Evolutionary conservation across 371 early-diverging fungal genomes (phyloP), one percentile per base, ranked within the genome.

Genomic region (Mycotypha africana): DNA sequence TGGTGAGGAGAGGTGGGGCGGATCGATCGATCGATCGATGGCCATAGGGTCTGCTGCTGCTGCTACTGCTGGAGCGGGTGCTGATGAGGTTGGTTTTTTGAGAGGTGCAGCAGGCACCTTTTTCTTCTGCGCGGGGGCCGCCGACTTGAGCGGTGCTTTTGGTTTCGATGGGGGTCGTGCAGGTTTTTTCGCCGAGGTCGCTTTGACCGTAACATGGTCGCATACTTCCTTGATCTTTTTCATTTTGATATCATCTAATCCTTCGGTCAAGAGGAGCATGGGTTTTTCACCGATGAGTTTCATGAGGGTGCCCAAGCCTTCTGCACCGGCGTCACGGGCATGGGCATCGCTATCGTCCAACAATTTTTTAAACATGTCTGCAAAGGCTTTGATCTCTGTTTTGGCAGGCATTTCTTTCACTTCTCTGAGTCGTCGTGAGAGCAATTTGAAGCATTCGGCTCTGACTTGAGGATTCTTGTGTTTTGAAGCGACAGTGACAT

Each of bases 381-480:
- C 71, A 8, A 86, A 70, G 16, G 74, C 59, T 48, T 95, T 95
- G 25, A 89, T 66, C 25, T 95, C 95, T 4, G 65, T 49, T 47
- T 92, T 95, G 11, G 68, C 67, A 0, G 93, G 92, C 0, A 75
- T 70, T 38, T 78, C 76, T 17, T 76, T 76, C 22, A 83, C 76
- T 17, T 62, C 75, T 37, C 81, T 81, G 23, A 97, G 60, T 30
- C 86, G 85, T 20, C 91, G 78, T 0, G 74, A 66, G 10, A 94
- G 55, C 64, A 86, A 80, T 25, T 79, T 82, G 23, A 90, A 60
- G 3, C 82, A 61, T 51, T 93, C 91, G 14, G 79, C 75, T 42
- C 86, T 73, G 16, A 92, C 86, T 54, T 93, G 91, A 2, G 98
- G 98, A 55, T 96, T 97, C 51, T 97, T 96, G 65, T 97, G 92